A percentile compares a stretch with the other conserved stretches of the same genome.
Evolutionary conservation across 2,329 filamentous ascomycete species (phyloP).

Genomic region (Talaromyces atroroseus): DNA sequence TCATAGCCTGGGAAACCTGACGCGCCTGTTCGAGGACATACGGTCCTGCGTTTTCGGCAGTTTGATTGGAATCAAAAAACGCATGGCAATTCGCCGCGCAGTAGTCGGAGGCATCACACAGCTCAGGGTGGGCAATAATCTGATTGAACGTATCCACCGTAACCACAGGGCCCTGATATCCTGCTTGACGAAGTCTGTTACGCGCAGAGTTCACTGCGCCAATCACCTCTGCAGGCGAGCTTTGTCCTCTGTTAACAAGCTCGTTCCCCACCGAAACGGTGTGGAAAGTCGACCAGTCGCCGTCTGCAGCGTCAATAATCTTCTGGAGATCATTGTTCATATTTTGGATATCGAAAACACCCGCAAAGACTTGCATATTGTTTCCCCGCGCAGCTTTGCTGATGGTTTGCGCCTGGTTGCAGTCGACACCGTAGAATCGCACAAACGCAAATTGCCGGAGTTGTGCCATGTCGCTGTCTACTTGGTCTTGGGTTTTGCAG

Average conservation of each 20-base stretch:
- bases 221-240: constrained; percentile 50
- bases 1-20: constrained; percentile 38
- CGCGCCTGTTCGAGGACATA: constrained; percentile 59
- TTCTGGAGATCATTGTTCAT: constrained; percentile 54
- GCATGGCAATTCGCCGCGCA: constrained; percentile 77
- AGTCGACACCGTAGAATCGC: constrained; percentile 76
- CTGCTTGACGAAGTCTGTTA: constrained; percentile 52
- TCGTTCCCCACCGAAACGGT: constrained; percentile 79
- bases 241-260: constrained; percentile 60
- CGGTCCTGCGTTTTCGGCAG: constrained; percentile 56
- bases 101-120: constrained; percentile 71
- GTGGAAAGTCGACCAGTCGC: constrained; percentile 64
- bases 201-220: constrained; percentile 56
- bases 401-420: constrained; percentile 62
- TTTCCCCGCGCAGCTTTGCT: constrained; percentile 58
- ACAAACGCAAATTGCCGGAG: constrained; percentile 58
- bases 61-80: constrained; percentile 67
- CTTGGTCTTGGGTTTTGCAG: constrained; percentile 62
- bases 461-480: constrained; percentile 59
- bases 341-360: constrained; percentile 60
- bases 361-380: constrained; percentile 66
- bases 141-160: constrained; percentile 74
- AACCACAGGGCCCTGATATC: constrained; percentile 68
- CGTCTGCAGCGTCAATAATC: constrained; percentile 55
- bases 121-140: constrained; percentile 58